A percentile compares a stretch with the other conserved stretches of the same genome.
phyloP scores from a whole-genome alignment of 2,329 filamentous ascomycete genomes.

The Fusarium mangiferae region DNA sequence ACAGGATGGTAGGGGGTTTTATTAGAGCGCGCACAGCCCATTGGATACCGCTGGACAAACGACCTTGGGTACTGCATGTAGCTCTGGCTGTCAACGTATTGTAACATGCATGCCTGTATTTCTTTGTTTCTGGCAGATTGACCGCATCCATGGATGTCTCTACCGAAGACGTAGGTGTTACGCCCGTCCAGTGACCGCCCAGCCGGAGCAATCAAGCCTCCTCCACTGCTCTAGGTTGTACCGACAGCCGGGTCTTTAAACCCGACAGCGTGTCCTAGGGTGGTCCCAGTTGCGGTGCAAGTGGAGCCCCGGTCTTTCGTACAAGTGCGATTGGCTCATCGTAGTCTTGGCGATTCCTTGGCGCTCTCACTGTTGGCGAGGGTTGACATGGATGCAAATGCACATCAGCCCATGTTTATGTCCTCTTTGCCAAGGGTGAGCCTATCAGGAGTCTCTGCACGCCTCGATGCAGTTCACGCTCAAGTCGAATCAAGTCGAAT shows the following conservation, averaged over 20 bases:
- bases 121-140: conserved; percentile 16
- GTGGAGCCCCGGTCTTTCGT: conserved; percentile 27
- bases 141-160: conserved; percentile 3
- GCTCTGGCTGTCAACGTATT: background rate
- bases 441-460: conserved; percentile 17
- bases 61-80: background rate
- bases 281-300: conserved; percentile 31
- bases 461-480: conserved; percentile 1
- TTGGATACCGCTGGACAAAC: background rate
- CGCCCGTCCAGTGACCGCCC: conserved; percentile 27
- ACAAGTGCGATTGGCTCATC: conserved; percentile 9
- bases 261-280: conserved; percentile 35
- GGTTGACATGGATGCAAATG: conserved; percentile 18
- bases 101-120: background rate
- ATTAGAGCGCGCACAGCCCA: background rate
- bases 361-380: conserved; percentile 1
- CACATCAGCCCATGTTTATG: conserved; percentile 24
- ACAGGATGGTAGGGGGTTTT: conserved; percentile 22
- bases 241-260: conserved; percentile 43
- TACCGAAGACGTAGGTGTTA: conserved; percentile 7
- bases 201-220: conserved; percentile 30
- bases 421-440: conserved; percentile 4
- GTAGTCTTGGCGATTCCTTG: conserved; percentile 5
- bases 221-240: conserved; percentile 22
- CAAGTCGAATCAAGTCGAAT: background rate